Base-by-base conservation (phyloP, 2,329 filamentous ascomycete species). In the Talaromyces sp. region DNA sequence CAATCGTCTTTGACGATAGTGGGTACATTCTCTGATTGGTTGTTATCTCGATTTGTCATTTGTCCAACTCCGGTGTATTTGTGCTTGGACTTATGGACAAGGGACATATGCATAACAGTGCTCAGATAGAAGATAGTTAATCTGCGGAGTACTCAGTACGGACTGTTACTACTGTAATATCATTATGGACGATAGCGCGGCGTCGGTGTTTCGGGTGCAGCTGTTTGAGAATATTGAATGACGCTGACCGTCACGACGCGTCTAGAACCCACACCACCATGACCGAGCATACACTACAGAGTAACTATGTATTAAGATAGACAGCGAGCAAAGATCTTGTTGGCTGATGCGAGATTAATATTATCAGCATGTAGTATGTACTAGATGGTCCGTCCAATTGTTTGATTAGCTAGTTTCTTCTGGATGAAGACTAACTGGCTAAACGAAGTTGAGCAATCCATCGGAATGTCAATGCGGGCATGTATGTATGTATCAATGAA, bases 391-490 rank as follows among this genome's bases (percentile, higher is more conserved):
- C 41, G 25, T 46, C 43, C 43, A 46, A 33, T 31, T 17, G 25
- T 17, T 13, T 46, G 15, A 25, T 17, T 31, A n/a, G 25, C 22
- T 3, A 28, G 17, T 35, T 48, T 31, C 25, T 48, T n/a, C 33
- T 45, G 43, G 28, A 11, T 46, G 7, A n/a, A 46, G 28, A 19
- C 5, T 35, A 48, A 19, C 15, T 19, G 45, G 33, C 9, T 35
- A 48, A 33, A 35, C 13, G 45, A 48, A 35, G 45, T 35, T 21
- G 43, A 33, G 45, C 45, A 48, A 21, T n/a, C 33, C 5, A 17
- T 15, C n/a, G 45, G 45, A 48, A 48, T 48, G 45, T 48, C 45
- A 48, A 35, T 48, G 45, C 45, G 45, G 45, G 45, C 45, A 21
- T 46, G 43, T 31, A 46, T 19, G 25, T 48, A 48, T 3, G 19